Evolutionary conservation across 495 filamentous ascomycete genomes (phyloP), one percentile per base, ranked within the genome.

Genomic region (Xylaria curta): DNA sequence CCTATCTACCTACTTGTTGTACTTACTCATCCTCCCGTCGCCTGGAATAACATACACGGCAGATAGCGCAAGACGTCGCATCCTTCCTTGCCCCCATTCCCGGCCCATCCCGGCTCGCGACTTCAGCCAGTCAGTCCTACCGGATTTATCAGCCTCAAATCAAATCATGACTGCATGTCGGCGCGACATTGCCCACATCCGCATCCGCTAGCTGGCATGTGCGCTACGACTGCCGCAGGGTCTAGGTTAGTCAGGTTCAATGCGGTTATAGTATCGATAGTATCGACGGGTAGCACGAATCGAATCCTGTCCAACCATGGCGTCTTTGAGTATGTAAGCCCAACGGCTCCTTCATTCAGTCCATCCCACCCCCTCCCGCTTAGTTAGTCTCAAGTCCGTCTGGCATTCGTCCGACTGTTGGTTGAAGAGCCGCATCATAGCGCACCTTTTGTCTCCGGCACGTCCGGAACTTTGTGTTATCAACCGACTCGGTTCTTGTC

Each of bases 261-360:
- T 77, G 70, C 75, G 68, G 67, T 74, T 76, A 74, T 77, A 76
- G 51, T 72, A 64, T 60, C 70, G 73, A 69, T n/a, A 33, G n/a
- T 33, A 31, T 31, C 28, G 36, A 8, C 8, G 0, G 36, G 5
- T 26, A 53, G 15, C 44, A 36, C 49, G 36, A 46, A n/a, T 56
- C n/a, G 36, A 56, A n/a, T 56, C n/a, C 28, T 17, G 31, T 46
- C 54, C 26, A n/a, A 69, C 26, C 73, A 79, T 79, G 77, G 74
- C 77, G 60, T 76, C 77, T 61, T 75, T 79, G 64, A 77, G 77
- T 79, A 77, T 76, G 77, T 79, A 77, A 77, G 70, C 73, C 72
- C 70, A 54, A 66, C 44, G 1, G 17, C 28, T 60, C 21, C 61
- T 63, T 38, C 36, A 44, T 53, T 54, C 64, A 19, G 15, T 53